phyloP scores from a whole-genome alignment of 2,329 filamentous ascomycete species.

The Nothophoma quercina region DNA sequence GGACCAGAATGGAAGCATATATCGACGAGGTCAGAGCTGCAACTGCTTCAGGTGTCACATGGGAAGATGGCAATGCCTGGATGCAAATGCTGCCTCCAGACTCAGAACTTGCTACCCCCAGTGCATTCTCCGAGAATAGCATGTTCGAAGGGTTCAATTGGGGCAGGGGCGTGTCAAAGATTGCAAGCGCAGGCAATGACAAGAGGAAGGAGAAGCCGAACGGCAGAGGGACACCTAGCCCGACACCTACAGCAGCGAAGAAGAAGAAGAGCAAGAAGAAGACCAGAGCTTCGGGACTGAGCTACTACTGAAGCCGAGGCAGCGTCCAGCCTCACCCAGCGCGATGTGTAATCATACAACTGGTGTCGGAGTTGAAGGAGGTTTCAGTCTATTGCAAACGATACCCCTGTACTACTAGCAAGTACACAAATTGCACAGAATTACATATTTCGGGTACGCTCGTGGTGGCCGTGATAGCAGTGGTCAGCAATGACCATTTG shows the following conservation, averaged over 20 bases:
- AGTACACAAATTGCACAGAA: conserved; percentile 3
- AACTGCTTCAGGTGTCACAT: conserved; percentile 33
- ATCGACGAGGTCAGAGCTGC: conserved; percentile 39
- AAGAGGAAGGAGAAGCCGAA: conserved; percentile 23
- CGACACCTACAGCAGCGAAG: conserved; percentile 23
- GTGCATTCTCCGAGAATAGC: conserved; percentile 20
- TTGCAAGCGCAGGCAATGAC: conserved; percentile 11
- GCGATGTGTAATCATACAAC: not conserved
- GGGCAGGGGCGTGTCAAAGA: conserved; percentile 25
- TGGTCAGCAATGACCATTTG: not conserved
- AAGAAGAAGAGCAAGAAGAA: conserved; percentile 39
- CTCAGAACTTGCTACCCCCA: conserved; percentile 29
- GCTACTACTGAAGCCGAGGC: conserved; percentile 32
- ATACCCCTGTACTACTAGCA: conserved; percentile 15
- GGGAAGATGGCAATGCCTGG: conserved; percentile 39
- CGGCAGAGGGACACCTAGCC: conserved; percentile 17
- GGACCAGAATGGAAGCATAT: conserved; percentile 38
- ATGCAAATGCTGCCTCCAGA: conserved; percentile 25
- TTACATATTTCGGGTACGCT: not conserved
- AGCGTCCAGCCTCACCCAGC: not conserved
- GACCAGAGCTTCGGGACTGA: conserved; percentile 34
- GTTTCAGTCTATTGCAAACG: conserved; percentile 5
- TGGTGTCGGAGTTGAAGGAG: not conserved
- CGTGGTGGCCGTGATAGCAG: not conserved
- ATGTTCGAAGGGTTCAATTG: conserved; percentile 30